phyloP scores from a whole-genome alignment of 208 protist genomes.

The Leishmania mexicana region DNA sequence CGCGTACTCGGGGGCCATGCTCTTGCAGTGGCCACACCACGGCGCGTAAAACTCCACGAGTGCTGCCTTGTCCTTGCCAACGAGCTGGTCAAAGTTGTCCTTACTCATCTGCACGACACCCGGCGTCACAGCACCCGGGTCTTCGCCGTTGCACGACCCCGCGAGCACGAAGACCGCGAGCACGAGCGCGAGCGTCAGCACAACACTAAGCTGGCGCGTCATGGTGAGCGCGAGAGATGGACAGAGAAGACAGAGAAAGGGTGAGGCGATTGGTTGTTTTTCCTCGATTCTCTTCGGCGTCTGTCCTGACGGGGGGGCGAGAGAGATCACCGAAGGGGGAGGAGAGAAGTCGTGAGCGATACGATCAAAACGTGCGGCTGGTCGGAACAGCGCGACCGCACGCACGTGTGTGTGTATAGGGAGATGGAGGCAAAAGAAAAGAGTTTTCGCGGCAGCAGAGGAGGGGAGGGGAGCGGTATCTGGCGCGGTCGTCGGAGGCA shows the following conservation, averaged over 20 bases:
- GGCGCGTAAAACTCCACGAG: slow-evolving; percentile 92
- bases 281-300: background rate
- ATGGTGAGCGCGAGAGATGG: background rate
- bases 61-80: slow-evolving; percentile 37
- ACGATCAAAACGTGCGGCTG: background rate
- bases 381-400: background rate
- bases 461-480: background rate
- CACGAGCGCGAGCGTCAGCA: slow-evolving; percentile 24
- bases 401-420: background rate
- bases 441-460: background rate
- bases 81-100: slow-evolving; percentile 60
- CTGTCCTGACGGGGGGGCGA: background rate
- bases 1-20: slow-evolving; percentile 51
- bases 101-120: slow-evolving; percentile 49
- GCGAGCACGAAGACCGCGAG: slow-evolving; percentile 20
- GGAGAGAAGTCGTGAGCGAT: background rate
- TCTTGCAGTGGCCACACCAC: slow-evolving; percentile 89
- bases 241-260: background rate
- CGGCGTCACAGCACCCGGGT: slow-evolving; percentile 35
- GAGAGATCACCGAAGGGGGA: background rate
- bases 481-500: background rate
- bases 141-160: slow-evolving; percentile 13
- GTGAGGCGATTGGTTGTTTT: background rate
- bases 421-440: background rate
- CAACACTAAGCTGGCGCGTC: background rate